These are phyloP conservation scores for Chiua virens DNA, from an alignment of 768 basidiomycete genomes.

Conservation along the genomic window DNA sequence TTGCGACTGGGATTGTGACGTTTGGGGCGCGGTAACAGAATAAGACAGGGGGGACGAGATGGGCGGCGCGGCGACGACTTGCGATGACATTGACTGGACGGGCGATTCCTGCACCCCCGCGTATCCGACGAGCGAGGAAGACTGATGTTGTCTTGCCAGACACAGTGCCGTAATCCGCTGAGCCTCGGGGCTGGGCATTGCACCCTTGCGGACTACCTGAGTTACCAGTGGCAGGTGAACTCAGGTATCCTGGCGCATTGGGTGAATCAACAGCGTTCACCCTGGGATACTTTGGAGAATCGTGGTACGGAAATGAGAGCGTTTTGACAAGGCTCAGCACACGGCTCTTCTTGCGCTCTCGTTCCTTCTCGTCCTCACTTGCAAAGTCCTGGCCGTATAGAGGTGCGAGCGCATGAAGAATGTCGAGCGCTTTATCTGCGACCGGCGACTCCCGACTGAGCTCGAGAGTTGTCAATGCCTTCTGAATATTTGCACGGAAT, in stretches of 20 bases:
- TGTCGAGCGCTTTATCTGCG: slow-evolving; percentile 73
- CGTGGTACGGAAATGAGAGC: slow-evolving; percentile 81
- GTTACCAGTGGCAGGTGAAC: slow-evolving; percentile 58
- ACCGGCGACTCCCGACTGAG: slow-evolving; percentile 63
- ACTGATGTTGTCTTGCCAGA: slow-evolving; percentile 21
- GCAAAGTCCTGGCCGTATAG: slow-evolving; percentile 69
- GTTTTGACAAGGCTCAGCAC: slow-evolving; percentile 69
- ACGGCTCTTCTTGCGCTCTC: slow-evolving; percentile 59
- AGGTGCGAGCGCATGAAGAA: slow-evolving; percentile 69
- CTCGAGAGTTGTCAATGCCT: slow-evolving; percentile 64
- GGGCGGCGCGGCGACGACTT: slow-evolving; percentile 18
- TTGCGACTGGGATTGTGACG: slow-evolving; percentile 25
- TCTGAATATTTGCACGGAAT: slow-evolving; percentile 74
- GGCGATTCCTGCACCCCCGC: slow-evolving; percentile 20
- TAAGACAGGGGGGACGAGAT: slow-evolving; percentile 27
- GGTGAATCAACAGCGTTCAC: slow-evolving; percentile 48
- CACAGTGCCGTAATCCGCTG: slow-evolving; percentile 23
- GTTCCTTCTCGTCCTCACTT: slow-evolving; percentile 44
- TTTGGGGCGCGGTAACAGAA: slow-evolving; percentile 17
- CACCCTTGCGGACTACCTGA: slow-evolving; percentile 52
- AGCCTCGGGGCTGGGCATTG: slow-evolving; percentile 23
- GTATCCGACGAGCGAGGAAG: slow-evolving; percentile 30
- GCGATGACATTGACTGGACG: slow-evolving; percentile 21
- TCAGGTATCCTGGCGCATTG: slow-evolving; percentile 41
- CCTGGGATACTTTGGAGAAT: slow-evolving; percentile 56